Evolutionary conservation across 139 green algal species (phyloP).

Genomic region (Tetradesmus obliquus): DNA sequence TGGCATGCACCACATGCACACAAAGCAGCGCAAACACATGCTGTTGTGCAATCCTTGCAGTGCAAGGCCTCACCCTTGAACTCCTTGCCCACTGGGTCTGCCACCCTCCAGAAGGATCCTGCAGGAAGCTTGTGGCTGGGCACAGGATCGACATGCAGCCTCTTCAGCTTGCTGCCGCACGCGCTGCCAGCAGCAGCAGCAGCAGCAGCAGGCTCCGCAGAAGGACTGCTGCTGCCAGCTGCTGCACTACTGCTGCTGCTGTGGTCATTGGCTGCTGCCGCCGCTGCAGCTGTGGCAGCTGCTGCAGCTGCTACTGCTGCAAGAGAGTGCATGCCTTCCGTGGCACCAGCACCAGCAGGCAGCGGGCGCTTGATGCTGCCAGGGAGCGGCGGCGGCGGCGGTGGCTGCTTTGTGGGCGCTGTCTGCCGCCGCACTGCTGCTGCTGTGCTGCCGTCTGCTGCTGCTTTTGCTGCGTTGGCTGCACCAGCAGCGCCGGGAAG

Average conservation of each 20-base stretch:
- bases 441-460: neutral
- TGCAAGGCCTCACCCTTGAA: neutral
- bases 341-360: neutral
- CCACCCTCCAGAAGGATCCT: slow-evolving; percentile 25
- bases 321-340: neutral
- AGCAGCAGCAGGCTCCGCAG: neutral
- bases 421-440: neutral
- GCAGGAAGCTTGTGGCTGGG: slow-evolving; percentile 7
- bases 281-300: neutral
- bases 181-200: neutral
- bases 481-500: neutral
- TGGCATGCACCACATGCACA: too few species aligned
- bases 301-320: neutral
- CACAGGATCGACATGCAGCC: slow-evolving; percentile 32
- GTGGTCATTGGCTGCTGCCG: neutral
- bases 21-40: too few species aligned
- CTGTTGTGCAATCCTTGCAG: too few species aligned
- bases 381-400: neutral
- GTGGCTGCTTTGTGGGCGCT: neutral
- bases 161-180: slow-evolving; percentile 6
- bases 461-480: neutral
- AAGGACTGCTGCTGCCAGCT: neutral
- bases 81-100: slow-evolving; percentile 5
- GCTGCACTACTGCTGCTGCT: neutral
- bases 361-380: neutral